Evolutionary conservation across 768 basidiomycete species (phyloP), one percentile per base, ranked within the genome.

Genomic region (Lactarius quietus): DNA sequence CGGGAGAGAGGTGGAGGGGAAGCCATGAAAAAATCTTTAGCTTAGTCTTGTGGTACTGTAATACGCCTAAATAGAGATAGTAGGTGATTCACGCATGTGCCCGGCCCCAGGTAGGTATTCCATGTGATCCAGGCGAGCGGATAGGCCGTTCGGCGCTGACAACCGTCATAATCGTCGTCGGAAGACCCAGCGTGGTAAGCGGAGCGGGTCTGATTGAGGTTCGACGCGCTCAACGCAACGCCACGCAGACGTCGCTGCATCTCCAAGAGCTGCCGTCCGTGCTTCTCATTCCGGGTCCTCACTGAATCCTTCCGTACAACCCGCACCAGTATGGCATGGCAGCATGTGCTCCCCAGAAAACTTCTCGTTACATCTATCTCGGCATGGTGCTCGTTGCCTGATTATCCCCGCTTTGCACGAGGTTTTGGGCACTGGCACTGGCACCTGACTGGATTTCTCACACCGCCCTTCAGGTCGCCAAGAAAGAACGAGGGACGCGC

Each of bases 281-380:
- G 7, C 17, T 53, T 59, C 51, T 58, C 31, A 59, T 45, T 54
- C 58, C 57, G 51, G 33, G 63, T 53, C 48, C 31, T 45, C 55
- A 48, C 33, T 28, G 26, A 55, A 63, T 29, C 45, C 9, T 31
- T 43, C 48, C 48, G 48, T 26, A 10, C 26, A 33, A 2, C 31
- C n/a, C 28, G 41, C 23, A 15, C 26, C 15, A 55, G 57, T 29
- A 33, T 51, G 59, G 33, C 59, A 60, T 51, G 9, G 43, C 15
- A 60, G n/a, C 59, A 60, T 60, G 45, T 60, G 59, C 8, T 54
- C 53, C 48, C 26, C 6, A n/a, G 14, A 51, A 26, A 51, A 51
- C 48, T 51, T 51, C n/a, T 28, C 48, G 43, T 45, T 45, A 45
- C 43, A 51, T 33, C 31, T 54, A 54, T 54, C 53, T 54, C 53